Percentiles rank a stretch among this genome's conserved stretches.
Conservation (phyloP, 2,329 filamentous ascomycete species). For the Graphilbum fragrans region DNA sequence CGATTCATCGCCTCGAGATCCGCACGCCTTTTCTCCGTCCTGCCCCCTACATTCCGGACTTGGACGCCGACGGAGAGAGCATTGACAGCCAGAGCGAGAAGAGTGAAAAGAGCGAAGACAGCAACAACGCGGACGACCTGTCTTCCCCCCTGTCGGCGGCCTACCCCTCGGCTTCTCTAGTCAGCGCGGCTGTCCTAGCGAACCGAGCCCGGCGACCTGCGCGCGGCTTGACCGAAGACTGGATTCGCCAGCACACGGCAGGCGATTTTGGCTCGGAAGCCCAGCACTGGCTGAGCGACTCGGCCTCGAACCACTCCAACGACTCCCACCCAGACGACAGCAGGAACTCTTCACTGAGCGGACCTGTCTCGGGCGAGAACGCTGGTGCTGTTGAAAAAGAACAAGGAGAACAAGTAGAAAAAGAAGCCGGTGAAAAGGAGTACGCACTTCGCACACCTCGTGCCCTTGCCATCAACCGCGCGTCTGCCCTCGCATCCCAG, state of each 20-base stretch:
- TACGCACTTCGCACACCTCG: conserved; percentile 6
- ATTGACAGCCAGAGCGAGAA: conserved; percentile 5
- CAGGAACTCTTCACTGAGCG: conserved; percentile 63
- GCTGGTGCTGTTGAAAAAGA: conserved; percentile 30
- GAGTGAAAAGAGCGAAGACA: background rate
- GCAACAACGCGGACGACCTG: background rate
- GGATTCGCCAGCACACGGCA: conserved; percentile 78
- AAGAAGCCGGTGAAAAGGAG: background rate
- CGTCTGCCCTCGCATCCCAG: background rate
- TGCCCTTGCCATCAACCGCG: conserved; percentile 4
- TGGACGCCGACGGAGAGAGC: conserved; percentile 22
- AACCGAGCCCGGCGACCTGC: conserved; percentile 48
- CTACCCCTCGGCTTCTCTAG: conserved; percentile 18
- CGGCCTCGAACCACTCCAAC: conserved; percentile 59
- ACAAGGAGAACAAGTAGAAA: conserved; percentile 4
- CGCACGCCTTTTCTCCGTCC: conserved; percentile 51
- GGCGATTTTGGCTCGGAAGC: conserved; percentile 56
- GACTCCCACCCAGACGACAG: conserved; percentile 59
- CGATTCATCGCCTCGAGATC: conserved; percentile 48
- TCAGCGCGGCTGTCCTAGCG: conserved; percentile 48
- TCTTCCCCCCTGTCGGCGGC: background rate
- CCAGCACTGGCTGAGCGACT: conserved; percentile 76
- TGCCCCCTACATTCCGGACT: conserved; percentile 27
- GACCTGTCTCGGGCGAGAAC: conserved; percentile 43
- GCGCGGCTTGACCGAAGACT: conserved; percentile 64